Conservation (phyloP, 352 stramenopile species). For the Phytophthora sp. region DNA sequence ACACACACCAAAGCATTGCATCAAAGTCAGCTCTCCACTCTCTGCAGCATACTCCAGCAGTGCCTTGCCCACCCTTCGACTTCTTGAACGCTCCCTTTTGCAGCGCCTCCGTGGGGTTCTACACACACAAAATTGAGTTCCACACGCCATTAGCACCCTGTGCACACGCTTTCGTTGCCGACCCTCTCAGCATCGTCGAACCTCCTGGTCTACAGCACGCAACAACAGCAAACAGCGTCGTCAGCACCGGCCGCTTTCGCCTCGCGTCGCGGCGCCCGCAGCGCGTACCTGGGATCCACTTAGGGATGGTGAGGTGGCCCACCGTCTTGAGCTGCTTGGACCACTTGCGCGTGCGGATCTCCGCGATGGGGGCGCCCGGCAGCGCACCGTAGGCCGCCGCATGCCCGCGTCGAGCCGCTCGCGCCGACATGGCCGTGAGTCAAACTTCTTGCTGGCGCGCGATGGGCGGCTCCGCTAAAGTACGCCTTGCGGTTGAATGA, state of each 20-base stretch:
- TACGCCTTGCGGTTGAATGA: constrained; percentile 2
- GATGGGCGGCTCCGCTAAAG: background rate
- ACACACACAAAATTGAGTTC: background rate
- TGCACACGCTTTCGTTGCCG: too few relatives aligned
- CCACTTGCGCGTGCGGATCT: constrained; percentile 82
- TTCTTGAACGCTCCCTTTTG: constrained; percentile 73
- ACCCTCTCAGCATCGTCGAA: too few relatives aligned
- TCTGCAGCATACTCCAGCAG: background rate
- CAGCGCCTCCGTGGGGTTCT: constrained; percentile 70
- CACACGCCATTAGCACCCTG: background rate
- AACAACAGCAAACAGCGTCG: constrained; percentile 10
- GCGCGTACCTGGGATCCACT: constrained; percentile 76
- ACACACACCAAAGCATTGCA: background rate
- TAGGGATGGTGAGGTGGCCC: constrained; percentile 73
- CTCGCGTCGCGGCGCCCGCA: background rate
- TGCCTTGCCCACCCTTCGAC: constrained; percentile 54
- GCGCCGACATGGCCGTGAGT: constrained; percentile 52
- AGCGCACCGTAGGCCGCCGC: constrained; percentile 38
- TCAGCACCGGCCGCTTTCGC: background rate
- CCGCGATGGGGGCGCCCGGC: constrained; percentile 55
- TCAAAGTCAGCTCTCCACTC: background rate
- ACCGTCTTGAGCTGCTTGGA: constrained; percentile 70
- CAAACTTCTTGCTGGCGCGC: background rate
- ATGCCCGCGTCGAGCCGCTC: constrained; percentile 42
- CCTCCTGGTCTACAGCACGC: constrained; percentile 53